Conservation (phyloP, 2,329 filamentous ascomycete species). For the Cladobotryum mycophilum region DNA sequence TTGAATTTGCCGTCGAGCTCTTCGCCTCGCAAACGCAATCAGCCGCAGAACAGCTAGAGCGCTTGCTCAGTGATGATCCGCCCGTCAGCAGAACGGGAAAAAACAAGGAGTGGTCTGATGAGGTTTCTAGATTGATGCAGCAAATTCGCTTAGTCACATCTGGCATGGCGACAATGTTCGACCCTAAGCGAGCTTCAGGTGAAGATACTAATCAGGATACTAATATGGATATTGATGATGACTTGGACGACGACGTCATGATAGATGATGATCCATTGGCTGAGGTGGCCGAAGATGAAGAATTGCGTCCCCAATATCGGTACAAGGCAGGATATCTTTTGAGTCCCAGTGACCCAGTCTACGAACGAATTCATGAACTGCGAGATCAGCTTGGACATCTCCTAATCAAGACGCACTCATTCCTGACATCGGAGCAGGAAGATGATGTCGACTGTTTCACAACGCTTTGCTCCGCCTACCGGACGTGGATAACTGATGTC, state of each 20-base stretch:
- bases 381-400: slow-evolving; percentile 74
- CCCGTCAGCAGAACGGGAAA: slow-evolving; percentile 86
- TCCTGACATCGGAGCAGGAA: slow-evolving; percentile 77
- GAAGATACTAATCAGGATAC: slow-evolving; percentile 40
- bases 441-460: slow-evolving; percentile 97
- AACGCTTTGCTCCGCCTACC: slow-evolving; percentile 82
- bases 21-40: slow-evolving; percentile 78
- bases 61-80: slow-evolving; percentile 74
- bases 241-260: slow-evolving; percentile 45
- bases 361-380: slow-evolving; percentile 70
- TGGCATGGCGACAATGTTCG: slow-evolving; percentile 83
- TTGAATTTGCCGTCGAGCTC: slow-evolving; percentile 82
- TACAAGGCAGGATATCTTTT: slow-evolving; percentile 87
- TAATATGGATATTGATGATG: slow-evolving; percentile 33
- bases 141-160: slow-evolving; percentile 84
- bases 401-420: slow-evolving; percentile 76
- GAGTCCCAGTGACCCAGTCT: slow-evolving; percentile 47
- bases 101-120: slow-evolving; percentile 98
- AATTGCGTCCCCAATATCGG: slow-evolving; percentile 77
- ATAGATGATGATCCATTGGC: slow-evolving; percentile 49
- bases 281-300: slow-evolving; percentile 69
- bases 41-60: slow-evolving; percentile 67
- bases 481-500: slow-evolving; percentile 96
- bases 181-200: slow-evolving; percentile 62
- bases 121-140: slow-evolving; percentile 83